Evolutionary conservation across 148 eudicot genomes (phyloP).

Genomic region (Hydrangea macrophylla): DNA sequence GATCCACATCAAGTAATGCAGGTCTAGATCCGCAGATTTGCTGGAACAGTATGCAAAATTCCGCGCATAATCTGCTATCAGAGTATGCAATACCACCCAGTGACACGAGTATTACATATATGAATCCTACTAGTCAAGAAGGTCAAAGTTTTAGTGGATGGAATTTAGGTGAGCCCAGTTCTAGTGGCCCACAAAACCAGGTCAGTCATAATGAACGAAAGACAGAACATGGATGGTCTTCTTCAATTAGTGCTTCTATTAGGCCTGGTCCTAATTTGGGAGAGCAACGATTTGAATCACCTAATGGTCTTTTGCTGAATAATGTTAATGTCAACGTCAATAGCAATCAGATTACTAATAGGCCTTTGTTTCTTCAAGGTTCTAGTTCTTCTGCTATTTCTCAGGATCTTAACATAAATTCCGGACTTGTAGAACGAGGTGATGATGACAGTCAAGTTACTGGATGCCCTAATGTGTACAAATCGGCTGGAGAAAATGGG

Average conservation of each 20-base stretch:
- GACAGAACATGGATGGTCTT: slow-evolving; percentile 19
- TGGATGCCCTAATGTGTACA: slow-evolving; percentile 32
- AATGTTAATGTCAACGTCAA: slow-evolving; percentile 36
- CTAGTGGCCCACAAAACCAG: slow-evolving; percentile 18
- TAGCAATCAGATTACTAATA: slow-evolving; percentile 25
- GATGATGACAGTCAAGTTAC: slow-evolving; percentile 31
- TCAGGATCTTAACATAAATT: slow-evolving; percentile 41
- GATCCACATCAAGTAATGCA: slow-evolving; percentile 53
- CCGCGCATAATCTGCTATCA: slow-evolving; percentile 44
- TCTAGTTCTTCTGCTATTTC: slow-evolving; percentile 28
- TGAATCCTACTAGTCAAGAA: slow-evolving; percentile 23
- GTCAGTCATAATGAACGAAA: slow-evolving; percentile 23
- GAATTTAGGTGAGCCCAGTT: slow-evolving; percentile 44
- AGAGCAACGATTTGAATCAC: slow-evolving; percentile 31
- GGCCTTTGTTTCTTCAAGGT: slow-evolving; percentile 27
- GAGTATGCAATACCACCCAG: slow-evolving; percentile 36
- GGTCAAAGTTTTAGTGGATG: slow-evolving; percentile 31
- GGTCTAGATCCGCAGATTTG: slow-evolving; percentile 55
- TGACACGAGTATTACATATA: slow-evolving; percentile 28
- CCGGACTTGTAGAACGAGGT: slow-evolving; percentile 29
- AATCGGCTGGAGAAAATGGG: too few relatives aligned
- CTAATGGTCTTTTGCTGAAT: slow-evolving; percentile 32
- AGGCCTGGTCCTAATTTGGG: slow-evolving; percentile 30
- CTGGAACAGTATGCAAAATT: slow-evolving; percentile 61
- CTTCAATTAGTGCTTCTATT: slow-evolving; percentile 9